Percentiles rank a stretch among this genome's conserved stretches.
phyloP scores from a whole-genome alignment of 1,284 basidiomycete genomes.

The Puccinia polysora region DNA sequence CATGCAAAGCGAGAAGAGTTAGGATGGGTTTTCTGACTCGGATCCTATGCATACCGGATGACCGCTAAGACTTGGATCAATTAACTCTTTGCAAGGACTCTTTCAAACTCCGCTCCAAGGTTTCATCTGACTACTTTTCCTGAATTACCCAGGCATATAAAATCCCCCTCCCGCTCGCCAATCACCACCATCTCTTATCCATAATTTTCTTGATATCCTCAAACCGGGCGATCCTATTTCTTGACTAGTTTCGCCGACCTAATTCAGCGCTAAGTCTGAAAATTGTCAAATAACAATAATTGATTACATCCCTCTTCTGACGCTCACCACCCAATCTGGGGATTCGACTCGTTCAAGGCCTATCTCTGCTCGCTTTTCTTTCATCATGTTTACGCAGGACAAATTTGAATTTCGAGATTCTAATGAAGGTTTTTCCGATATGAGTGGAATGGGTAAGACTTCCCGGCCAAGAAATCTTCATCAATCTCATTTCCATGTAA shows the following conservation, averaged over 20 bases:
- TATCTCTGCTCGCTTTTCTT: not conserved
- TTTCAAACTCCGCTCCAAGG: not conserved
- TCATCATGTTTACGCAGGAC: slow-evolving; percentile 8
- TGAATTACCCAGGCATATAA: slow-evolving; percentile 4
- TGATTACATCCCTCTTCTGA: no score
- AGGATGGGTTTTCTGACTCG: not conserved
- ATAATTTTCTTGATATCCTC: no score
- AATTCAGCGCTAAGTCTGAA: no score
- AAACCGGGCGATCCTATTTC: no score
- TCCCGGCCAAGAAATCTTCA: no score
- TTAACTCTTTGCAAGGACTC: slow-evolving; percentile 20
- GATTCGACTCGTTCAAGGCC: no score
- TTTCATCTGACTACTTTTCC: not conserved
- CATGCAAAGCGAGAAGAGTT: slow-evolving; percentile 29
- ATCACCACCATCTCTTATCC: no score
- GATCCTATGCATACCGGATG: not conserved
- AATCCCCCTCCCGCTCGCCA: no score
- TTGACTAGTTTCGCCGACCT: no score
- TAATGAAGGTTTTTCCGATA: slow-evolving; percentile 25
- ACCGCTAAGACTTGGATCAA: slow-evolving; percentile 21
- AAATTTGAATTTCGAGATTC: slow-evolving; percentile 21
- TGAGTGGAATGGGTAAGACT: slow-evolving; percentile 27
- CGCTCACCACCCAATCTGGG: no score
- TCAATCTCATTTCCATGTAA: no score
- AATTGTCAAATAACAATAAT: no score